Conservation (phyloP, 768 basidiomycete species). For the Podaxis carcinomalis region DNA sequence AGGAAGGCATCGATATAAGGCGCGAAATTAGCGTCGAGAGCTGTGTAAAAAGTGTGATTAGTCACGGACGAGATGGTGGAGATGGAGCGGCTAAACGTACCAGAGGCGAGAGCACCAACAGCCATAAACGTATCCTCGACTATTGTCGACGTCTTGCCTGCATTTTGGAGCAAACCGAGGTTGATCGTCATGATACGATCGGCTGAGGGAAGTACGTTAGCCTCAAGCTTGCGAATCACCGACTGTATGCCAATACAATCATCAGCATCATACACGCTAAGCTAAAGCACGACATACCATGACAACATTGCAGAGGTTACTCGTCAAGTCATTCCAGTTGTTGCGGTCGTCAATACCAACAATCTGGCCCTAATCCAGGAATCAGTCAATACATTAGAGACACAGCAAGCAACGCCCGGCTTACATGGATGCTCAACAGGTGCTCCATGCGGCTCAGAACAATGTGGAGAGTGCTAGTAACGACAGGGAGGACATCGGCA, state of each 20-base stretch:
- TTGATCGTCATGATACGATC: constrained; percentile 95
- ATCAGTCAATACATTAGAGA: background rate
- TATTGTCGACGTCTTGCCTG: constrained; percentile 90
- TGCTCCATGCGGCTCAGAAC: constrained; percentile 91
- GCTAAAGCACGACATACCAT: constrained; percentile 50
- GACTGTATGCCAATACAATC: constrained; percentile 39
- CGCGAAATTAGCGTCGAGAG: constrained; percentile 73
- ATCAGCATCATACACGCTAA: background rate
- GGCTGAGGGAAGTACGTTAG: constrained; percentile 81
- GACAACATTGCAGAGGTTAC: constrained; percentile 88
- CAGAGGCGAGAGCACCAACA: constrained; percentile 80
- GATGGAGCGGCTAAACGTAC: constrained; percentile 29
- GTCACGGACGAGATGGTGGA: background rate
- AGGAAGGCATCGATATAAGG: constrained; percentile 85
- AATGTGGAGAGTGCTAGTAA: constrained; percentile 77
- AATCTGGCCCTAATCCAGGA: constrained; percentile 69
- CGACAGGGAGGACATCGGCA: constrained; percentile 71
- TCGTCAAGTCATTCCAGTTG: constrained; percentile 98
- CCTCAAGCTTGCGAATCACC: constrained; percentile 79
- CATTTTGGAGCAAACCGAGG: constrained; percentile 78
- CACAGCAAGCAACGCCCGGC: constrained; percentile 15
- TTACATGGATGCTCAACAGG: constrained; percentile 75
- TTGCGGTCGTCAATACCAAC: constrained; percentile 93
- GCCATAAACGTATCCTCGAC: constrained; percentile 96
- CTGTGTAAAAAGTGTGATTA: constrained; percentile 26